Base-by-base conservation (phyloP, 129 eudicot species). In the Apium graveolens region DNA sequence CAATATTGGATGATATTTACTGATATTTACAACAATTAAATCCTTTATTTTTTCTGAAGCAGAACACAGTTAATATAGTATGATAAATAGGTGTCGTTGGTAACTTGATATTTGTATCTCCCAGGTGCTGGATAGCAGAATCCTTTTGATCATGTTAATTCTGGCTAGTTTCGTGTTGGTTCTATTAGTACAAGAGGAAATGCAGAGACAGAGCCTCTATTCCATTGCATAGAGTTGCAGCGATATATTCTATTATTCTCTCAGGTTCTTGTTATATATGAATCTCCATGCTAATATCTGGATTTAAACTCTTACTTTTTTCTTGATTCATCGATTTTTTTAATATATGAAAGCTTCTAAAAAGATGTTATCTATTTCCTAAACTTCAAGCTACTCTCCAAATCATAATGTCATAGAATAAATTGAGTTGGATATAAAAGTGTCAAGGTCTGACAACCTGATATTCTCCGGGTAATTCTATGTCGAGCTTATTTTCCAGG, bases 231-330 rank as follows among this genome's bases (percentile, higher is more conserved):
- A 75, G 91, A 85, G 51, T 85, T 96, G 87, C 99, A 96, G 88
- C 97, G 89, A 83, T 96, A 96, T 82, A 80, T 96, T 38, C 89
- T 96, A 32, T 84, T 92, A 49, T 92, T 96, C 87, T 86, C 97
- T 73, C 99, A 96, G 97, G 99, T 96, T 82, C 45, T 20, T 26
- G 14, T 10, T 8, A 4, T 21, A 8, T 76, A 37, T 37, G 12
- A 31, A 31, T 13, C 27, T 65, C 39, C n/a, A n/a, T n/a, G n/a
- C n/a, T n/a, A n/a, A n/a, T n/a, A n/a, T n/a, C 2, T 42, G 31
- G 51, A 42, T 41, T 39, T 21, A 43, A 29, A 66, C 38, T 0
- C n/a, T n/a, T n/a, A n/a, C n/a, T n/a, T n/a, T 24, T 41, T 60
- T 29, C 39, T n/a, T 26, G 11, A n/a, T 63, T 27, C 27, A 26